Conservation (phyloP, 805 yeast genomes). For the Suhomyces sp. region DNA sequence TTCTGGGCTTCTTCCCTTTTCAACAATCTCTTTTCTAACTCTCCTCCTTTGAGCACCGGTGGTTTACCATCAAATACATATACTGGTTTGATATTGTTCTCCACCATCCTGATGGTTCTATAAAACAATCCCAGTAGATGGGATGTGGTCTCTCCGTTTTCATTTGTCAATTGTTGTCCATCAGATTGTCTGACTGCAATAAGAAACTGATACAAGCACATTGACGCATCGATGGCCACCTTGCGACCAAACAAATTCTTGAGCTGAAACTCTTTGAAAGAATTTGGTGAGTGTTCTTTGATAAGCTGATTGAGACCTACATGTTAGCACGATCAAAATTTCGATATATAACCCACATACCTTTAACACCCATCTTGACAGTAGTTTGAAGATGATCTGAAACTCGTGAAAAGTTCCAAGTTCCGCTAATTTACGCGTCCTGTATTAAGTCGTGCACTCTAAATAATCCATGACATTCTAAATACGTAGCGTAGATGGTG, state of each 20-base stretch:
- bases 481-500: too few species aligned
- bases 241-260: slow-evolving; percentile 88
- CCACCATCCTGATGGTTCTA: slow-evolving; percentile 85
- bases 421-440: not conserved
- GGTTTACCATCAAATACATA: slow-evolving; percentile 98
- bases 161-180: slow-evolving; percentile 88
- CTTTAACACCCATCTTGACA: slow-evolving; percentile 28
- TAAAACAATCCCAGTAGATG: slow-evolving; percentile 97
- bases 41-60: slow-evolving; percentile 90
- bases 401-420: not conserved
- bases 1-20: slow-evolving; percentile 81
- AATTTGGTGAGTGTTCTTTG: slow-evolving; percentile 84
- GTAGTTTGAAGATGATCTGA: not conserved
- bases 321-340: slow-evolving; percentile 13
- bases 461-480: not conserved
- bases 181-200: slow-evolving; percentile 96
- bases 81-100: slow-evolving; percentile 91
- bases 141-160: slow-evolving; percentile 85
- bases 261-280: slow-evolving; percentile 75
- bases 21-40: slow-evolving; percentile 78
- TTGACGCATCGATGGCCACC: slow-evolving; percentile 96
- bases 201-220: slow-evolving; percentile 93
- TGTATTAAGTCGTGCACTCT: not conserved
- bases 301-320: slow-evolving; percentile 83
- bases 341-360: slow-evolving; percentile 7